Conservation (phyloP, 2,329 filamentous ascomycete species). For the Botryotinia narcissicola region DNA sequence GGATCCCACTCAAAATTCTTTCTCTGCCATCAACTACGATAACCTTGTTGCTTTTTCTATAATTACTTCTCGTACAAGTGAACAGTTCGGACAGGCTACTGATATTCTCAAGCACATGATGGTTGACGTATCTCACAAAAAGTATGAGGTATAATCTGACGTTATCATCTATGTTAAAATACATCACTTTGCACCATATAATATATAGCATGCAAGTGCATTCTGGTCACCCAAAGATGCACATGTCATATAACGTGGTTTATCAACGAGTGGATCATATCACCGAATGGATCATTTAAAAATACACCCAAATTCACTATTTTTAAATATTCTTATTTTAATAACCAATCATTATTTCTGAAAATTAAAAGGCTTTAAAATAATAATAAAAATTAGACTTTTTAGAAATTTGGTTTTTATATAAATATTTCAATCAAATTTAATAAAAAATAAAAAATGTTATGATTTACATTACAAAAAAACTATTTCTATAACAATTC, state of each 20-base stretch:
- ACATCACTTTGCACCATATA: not conserved
- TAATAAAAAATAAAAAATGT: too few relatives aligned
- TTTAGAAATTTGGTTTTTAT: too few relatives aligned
- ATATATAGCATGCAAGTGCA: not conserved
- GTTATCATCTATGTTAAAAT: not conserved
- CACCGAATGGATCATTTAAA: too few relatives aligned
- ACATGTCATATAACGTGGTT: not conserved
- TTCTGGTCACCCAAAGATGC: not conserved
- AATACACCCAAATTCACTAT: too few relatives aligned
- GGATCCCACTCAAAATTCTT: not conserved
- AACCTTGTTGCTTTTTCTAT: not conserved
- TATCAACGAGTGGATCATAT: too few relatives aligned
- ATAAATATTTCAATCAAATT: too few relatives aligned
- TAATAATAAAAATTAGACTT: too few relatives aligned
- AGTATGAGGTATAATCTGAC: not conserved
- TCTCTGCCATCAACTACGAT: not conserved
- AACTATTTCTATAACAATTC: too few relatives aligned
- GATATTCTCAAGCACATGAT: not conserved
- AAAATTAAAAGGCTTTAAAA: too few relatives aligned
- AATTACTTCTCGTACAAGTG: not conserved
- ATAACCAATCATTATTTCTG: too few relatives aligned
- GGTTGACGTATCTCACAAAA: not conserved
- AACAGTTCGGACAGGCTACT: not conserved
- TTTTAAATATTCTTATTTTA: too few relatives aligned
- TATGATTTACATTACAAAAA: too few relatives aligned